Evolutionary conservation across 441 rosid genomes (phyloP), one percentile per base, ranked within the genome.

Genomic region (Erodium moschatum): DNA sequence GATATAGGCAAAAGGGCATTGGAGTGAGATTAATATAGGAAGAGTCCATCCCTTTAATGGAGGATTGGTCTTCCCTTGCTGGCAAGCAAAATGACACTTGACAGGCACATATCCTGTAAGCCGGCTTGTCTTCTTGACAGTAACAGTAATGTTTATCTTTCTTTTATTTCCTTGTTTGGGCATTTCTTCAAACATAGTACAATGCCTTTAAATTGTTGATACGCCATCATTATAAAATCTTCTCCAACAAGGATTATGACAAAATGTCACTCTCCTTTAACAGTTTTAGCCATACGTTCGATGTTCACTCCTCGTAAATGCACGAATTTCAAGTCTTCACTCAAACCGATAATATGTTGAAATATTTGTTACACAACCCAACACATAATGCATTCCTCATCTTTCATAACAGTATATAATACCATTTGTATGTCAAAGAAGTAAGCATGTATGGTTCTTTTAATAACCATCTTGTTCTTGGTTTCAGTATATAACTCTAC

Each of bases 31-130:
- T 56, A 56, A 18, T 56, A 56, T 56, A 56, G 66, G 15, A 61
- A 76, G 84, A 84, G 80, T 64, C 86, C 83, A 76, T 81, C 68
- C 42, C 83, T 81, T 82, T 0, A 82, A 29, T 29, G 31, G 31
- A 87, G 78, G 81, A 88, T 79, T 85, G 77, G 66, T 75, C 73
- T 83, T 79, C 62, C 96, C 89, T 67, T 67, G 38, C 56, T 84
- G 70, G 80, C 69, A 88, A 92, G 95, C 93, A 89, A 89, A 72
- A 72, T 69, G 54, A 77, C 61, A 16, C 19, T 54, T 54, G 61
- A 54, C 10, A 54, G 6, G 7, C 61, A 54, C 61, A 64, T 73
- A 67, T 52, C 75, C 70, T 83, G 73, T 63, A 56, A 68, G 83
- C 76, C 85, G 81, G 82, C 85, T 81, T 60, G 20, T 69, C 71